Conservation (phyloP, 768 basidiomycete species). For the Pisolithus albus region DNA sequence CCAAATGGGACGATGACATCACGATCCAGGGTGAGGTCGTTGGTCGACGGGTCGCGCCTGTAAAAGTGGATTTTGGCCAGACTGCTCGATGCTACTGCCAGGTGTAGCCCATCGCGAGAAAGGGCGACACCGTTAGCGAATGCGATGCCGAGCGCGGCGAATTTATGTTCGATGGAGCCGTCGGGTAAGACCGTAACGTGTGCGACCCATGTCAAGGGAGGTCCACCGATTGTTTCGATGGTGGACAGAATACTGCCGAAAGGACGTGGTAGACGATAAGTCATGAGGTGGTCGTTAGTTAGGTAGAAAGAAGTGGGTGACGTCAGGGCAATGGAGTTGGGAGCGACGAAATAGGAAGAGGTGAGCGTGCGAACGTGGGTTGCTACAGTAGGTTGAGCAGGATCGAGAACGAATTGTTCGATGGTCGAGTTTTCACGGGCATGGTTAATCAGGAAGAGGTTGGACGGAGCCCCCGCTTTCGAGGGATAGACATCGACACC, state of each 20-base stretch:
- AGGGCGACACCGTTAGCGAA: constrained; percentile 71
- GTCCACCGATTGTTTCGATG: constrained; percentile 46
- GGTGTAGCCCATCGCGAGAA: constrained; percentile 40
- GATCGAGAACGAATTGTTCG: constrained; percentile 58
- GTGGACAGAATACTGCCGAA: constrained; percentile 47
- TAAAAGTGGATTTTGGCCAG: constrained; percentile 45
- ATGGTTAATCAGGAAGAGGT: constrained; percentile 66
- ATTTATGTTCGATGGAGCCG: constrained; percentile 27
- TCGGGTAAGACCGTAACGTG: constrained; percentile 42
- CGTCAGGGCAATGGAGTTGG: constrained; percentile 62
- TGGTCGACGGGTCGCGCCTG: constrained; percentile 38
- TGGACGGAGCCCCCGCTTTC: constrained; percentile 39
- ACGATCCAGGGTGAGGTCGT: constrained; percentile 35
- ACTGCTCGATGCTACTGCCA: constrained; percentile 55
- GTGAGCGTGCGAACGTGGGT: constrained; percentile 54
- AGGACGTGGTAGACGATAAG: constrained; percentile 46
- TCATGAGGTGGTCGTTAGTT: constrained; percentile 65
- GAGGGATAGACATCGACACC: constrained; percentile 57
- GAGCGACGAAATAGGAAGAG: constrained; percentile 52
- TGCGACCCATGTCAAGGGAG: constrained; percentile 55
- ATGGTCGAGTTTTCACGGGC: constrained; percentile 53
- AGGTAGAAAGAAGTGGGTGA: constrained; percentile 65
- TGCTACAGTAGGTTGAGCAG: constrained; percentile 37
- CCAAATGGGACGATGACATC: constrained; percentile 48
- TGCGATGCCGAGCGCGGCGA: constrained; percentile 43